A percentile compares a stretch with the other conserved stretches of the same genome.
phyloP scores from a whole-genome alignment of 768 basidiomycete species.

The Hericium erinaceus region DNA sequence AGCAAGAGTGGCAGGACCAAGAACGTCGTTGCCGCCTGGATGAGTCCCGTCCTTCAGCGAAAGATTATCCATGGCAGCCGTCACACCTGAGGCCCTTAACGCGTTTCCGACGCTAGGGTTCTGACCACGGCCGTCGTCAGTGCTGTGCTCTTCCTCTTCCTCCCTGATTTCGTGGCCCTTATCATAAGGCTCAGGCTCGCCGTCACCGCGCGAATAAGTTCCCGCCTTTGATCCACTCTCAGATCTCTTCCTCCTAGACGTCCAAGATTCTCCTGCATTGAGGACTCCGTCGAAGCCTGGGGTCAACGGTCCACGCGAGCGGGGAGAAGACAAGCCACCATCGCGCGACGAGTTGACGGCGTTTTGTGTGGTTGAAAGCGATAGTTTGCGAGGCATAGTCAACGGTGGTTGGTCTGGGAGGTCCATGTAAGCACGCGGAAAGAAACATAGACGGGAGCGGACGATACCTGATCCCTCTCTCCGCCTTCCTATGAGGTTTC shows the following conservation, averaged over 20 bases:
- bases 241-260: slow-evolving; percentile 52
- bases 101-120: neutral
- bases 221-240: slow-evolving; percentile 39
- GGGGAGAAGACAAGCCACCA: slow-evolving; percentile 51
- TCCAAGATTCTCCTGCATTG: slow-evolving; percentile 59
- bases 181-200: slow-evolving; percentile 30
- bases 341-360: slow-evolving; percentile 53
- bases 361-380: slow-evolving; percentile 52
- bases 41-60: neutral
- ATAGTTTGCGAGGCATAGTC: slow-evolving; percentile 55
- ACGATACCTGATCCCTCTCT: slow-evolving; percentile 58
- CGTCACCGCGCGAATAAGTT: slow-evolving; percentile 26
- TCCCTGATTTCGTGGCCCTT: slow-evolving; percentile 48
- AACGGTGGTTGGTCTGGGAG: slow-evolving; percentile 49
- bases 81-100: neutral
- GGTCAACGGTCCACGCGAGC: slow-evolving; percentile 46
- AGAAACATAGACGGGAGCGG: slow-evolving; percentile 10
- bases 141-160: slow-evolving; percentile 36
- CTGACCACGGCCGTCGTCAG: neutral
- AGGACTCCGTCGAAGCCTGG: slow-evolving; percentile 70
- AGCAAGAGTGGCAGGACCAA: neutral
- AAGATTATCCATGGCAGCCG: neutral
- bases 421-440: slow-evolving; percentile 1
- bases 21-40: neutral
- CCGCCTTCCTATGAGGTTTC: slow-evolving; percentile 46